Conservation (phyloP, 2,329 filamentous ascomycete genomes). For the Pseudogymnoascus sp. region DNA sequence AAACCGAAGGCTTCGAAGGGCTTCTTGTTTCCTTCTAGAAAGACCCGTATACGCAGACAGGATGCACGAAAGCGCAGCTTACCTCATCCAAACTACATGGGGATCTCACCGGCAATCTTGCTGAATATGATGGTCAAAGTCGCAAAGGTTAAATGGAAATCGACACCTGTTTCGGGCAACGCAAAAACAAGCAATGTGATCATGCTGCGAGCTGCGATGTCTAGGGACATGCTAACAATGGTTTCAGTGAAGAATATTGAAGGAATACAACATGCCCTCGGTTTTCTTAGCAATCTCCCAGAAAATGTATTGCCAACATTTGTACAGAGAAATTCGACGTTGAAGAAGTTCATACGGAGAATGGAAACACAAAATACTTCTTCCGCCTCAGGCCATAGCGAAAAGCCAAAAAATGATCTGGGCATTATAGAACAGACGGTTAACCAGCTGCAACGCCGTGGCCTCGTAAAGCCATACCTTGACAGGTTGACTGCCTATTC, state of each 20-base stretch:
- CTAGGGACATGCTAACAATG: not conserved
- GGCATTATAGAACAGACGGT: conserved; percentile 3
- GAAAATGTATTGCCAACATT: not conserved
- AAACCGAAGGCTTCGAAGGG: not conserved
- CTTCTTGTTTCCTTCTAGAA: not conserved
- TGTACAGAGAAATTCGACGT: not conserved
- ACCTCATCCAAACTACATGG: not conserved
- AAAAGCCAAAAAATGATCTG: not conserved
- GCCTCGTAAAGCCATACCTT: not conserved
- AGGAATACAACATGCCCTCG: not conserved
- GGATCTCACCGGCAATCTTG: not conserved
- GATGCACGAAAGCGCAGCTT: not conserved
- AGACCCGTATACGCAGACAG: not conserved
- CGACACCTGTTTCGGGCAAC: not conserved
- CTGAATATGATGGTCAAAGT: not conserved
- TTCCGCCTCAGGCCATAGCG: no score
- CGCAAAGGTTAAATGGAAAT: not conserved
- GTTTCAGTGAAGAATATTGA: not conserved
- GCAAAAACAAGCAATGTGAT: not conserved
- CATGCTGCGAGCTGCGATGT: not conserved
- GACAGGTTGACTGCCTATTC: not conserved
- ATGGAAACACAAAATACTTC: not conserved
- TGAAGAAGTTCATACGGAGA: not conserved
- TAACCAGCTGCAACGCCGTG: conserved; percentile 2
- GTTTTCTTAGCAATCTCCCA: not conserved